phyloP scores from a whole-genome alignment of 805 yeast genomes.

The Ascoidea tarda region DNA sequence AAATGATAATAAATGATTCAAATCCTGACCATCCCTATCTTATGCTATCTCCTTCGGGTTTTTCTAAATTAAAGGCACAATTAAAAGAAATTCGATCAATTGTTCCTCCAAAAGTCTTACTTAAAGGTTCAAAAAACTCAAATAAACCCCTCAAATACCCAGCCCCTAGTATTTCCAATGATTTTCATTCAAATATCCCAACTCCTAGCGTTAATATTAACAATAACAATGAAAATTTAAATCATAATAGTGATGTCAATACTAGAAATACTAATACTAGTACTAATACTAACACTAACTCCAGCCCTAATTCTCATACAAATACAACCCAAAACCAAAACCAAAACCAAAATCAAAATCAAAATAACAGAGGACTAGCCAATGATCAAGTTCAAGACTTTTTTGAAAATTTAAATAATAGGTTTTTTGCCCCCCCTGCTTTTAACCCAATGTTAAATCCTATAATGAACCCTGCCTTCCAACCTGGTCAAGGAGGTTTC shows the following conservation, averaged over 20 bases:
- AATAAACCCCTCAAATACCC: background rate
- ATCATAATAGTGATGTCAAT: no score
- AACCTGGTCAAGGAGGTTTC: background rate
- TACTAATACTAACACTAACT: no score
- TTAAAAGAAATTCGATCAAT: conserved; percentile 8
- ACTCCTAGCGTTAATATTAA: background rate
- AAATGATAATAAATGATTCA: conserved; percentile 14
- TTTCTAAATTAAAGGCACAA: conserved; percentile 11
- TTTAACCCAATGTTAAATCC: background rate
- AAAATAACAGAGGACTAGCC: no score
- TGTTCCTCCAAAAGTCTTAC: conserved; percentile 9
- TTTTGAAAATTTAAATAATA: no score
- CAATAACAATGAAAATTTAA: no score
- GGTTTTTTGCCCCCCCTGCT: no score
- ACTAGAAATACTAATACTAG: no score
- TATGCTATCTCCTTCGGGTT: conserved; percentile 16
- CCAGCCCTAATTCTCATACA: background rate
- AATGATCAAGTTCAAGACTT: no score
- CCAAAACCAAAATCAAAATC: background rate
- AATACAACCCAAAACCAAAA: background rate
- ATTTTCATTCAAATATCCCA: background rate
- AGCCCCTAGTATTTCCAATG: background rate
- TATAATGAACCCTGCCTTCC: background rate
- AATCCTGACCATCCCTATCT: conserved; percentile 14
- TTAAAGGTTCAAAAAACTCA: background rate